Evolutionary conservation across 345 rosid species (phyloP).

Genomic region (Salix suchowensis): DNA sequence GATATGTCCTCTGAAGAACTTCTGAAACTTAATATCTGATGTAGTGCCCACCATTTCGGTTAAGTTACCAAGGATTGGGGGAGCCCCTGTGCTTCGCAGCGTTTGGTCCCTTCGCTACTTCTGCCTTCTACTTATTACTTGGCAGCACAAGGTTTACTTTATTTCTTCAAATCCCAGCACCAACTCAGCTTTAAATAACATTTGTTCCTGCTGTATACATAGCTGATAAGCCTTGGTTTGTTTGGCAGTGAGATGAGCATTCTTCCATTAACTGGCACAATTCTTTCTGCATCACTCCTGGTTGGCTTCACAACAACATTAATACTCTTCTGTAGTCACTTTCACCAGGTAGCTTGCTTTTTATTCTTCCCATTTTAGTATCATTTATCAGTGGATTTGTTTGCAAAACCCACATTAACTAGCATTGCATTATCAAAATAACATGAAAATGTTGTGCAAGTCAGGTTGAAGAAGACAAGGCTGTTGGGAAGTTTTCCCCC

Average conservation of each 20-base stretch:
- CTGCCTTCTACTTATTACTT: constrained; percentile 69
- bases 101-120: constrained; percentile 91
- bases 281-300: constrained; percentile 59
- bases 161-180: not conserved
- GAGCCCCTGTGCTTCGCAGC: constrained; percentile 93
- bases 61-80: constrained; percentile 89
- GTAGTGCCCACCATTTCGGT: constrained; percentile 91
- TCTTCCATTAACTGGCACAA: constrained; percentile 48
- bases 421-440: not conserved
- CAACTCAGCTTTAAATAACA: not conserved
- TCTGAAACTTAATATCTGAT: not conserved
- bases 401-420: not conserved
- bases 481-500: constrained; percentile 80
- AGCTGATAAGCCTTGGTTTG: not conserved
- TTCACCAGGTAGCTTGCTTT: constrained; percentile 57
- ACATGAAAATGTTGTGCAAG: not conserved
- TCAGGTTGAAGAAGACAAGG: constrained; percentile 70
- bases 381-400: not conserved
- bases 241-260: constrained; percentile 40
- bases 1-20: not conserved
- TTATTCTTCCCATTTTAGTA: not conserved
- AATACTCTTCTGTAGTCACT: constrained; percentile 91
- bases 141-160: constrained; percentile 50
- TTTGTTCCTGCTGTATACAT: not conserved
- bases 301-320: constrained; percentile 82